Evolutionary conservation across 495 filamentous ascomycete genomes (phyloP), one percentile per base, ranked within the genome.

Genomic region (Neurospora sp.): DNA sequence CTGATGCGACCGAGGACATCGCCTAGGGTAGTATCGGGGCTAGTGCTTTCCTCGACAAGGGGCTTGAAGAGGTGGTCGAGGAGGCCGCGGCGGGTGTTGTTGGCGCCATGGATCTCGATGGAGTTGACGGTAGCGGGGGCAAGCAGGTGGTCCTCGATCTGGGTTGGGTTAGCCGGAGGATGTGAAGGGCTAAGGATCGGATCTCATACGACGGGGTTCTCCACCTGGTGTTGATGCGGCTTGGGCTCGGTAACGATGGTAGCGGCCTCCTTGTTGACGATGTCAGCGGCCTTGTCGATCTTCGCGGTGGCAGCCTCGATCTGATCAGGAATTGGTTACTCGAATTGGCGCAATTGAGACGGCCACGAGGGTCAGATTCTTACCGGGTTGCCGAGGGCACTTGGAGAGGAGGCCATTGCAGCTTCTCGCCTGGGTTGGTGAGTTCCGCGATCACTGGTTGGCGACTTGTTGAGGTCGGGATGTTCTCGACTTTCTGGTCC

Each of bases 11-110:
- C 82, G 71, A 98, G 80, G 59, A 93, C 90, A 76, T 96, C 92
- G 71, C 87, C 85, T 22, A 98, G 84, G 0, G 93, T 97, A 69
- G 93, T 93, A 35, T 87, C 86, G 40, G 81, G 83, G 76, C 88
- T 87, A 71, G 87, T 83, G 75, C 91, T 90, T 39, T 86, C 86
- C 75, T 88, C 90, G 18, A 98, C 82, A 3, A 97, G 80, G 5
- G 94, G 93, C 71, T 88, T 85, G 83, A 98, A 88, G 72, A 97
- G 82, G 27, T 88, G 87, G 76, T 93, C 86, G 37, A 99, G 89
- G 79, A 98, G 97, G 72, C 86, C 84, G 70, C 87, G 85, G 41
- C 95, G 88, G 4, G 95, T 98, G 74, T 94, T 87, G 27, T 83
- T 84, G 10, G 93, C 93, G 76, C 91, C 90, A 72, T 95, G 86